phyloP scores from a whole-genome alignment of 805 yeast genomes.

The Wickerhamiella galacta region DNA sequence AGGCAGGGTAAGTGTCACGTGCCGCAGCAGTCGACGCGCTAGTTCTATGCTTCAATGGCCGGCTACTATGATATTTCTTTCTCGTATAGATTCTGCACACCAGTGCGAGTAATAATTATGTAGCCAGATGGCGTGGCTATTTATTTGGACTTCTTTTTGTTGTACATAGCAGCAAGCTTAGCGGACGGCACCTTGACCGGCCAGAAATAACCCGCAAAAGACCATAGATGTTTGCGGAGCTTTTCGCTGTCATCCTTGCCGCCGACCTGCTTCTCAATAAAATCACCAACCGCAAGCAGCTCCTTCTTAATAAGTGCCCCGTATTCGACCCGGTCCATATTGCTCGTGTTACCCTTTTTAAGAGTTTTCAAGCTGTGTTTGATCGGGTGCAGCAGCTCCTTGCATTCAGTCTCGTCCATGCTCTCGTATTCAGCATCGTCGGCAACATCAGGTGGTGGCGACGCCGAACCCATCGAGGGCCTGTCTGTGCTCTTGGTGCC shows the following conservation, averaged over 20 bases:
- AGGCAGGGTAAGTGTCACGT: not conserved
- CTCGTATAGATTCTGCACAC: not conserved
- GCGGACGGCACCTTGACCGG: slow-evolving; percentile 58
- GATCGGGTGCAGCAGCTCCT: slow-evolving; percentile 44
- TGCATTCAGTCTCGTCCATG: slow-evolving; percentile 62
- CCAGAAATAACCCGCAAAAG: slow-evolving; percentile 73
- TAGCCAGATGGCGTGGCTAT: not conserved
- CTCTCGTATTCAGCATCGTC: slow-evolving; percentile 45
- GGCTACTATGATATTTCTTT: not conserved
- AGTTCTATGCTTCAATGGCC: no score
- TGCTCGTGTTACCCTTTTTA: slow-evolving; percentile 48
- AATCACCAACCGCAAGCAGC: slow-evolving; percentile 55
- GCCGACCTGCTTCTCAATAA: slow-evolving; percentile 32
- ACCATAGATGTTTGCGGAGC: slow-evolving; percentile 57
- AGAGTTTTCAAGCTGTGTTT: slow-evolving; percentile 47
- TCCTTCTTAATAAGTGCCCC: slow-evolving; percentile 53
- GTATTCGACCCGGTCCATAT: slow-evolving; percentile 63
- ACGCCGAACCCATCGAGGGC: not conserved
- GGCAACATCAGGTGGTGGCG: slow-evolving; percentile 2
- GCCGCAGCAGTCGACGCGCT: no score
- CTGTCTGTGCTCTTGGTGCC: not conserved
- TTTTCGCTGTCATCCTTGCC: slow-evolving; percentile 24
- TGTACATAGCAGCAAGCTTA: slow-evolving; percentile 62
- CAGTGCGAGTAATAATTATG: not conserved
- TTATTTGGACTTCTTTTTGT: slow-evolving; percentile 14